Conservation (phyloP, 495 filamentous ascomycete species). For the Terfezia boudieri region DNA sequence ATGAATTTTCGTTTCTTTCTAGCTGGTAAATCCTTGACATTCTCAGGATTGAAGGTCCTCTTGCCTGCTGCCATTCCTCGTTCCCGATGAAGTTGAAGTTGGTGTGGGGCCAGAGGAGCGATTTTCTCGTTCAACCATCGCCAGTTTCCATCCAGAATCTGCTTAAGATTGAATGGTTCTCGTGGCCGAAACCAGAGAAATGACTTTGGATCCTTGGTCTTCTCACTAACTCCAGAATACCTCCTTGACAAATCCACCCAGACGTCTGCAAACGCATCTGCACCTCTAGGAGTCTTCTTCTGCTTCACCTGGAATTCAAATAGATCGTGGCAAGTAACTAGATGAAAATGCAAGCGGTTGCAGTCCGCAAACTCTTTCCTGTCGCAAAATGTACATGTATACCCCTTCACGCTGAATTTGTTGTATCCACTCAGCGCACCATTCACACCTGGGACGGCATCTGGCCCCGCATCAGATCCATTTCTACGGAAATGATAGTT, state of each 20-base stretch:
- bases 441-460: background rate
- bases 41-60: constrained; percentile 8
- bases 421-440: background rate
- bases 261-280: constrained; percentile 10
- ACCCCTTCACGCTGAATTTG: constrained; percentile 8
- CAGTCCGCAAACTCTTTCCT: constrained; percentile 10
- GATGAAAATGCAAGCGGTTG: constrained; percentile 13
- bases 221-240: constrained; percentile 11
- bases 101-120: background rate
- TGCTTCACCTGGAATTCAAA: constrained; percentile 13
- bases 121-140: constrained; percentile 17
- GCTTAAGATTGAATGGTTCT: constrained; percentile 6
- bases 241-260: constrained; percentile 15
- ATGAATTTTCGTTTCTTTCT: constrained; percentile 8
- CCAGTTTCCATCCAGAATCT: constrained; percentile 14
- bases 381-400: constrained; percentile 14
- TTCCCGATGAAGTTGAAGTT: constrained; percentile 5
- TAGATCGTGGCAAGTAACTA: constrained; percentile 12
- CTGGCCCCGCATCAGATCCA: background rate
- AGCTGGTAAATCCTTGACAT: constrained; percentile 7
- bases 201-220: constrained; percentile 15
- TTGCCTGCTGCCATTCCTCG: constrained; percentile 1
- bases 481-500: background rate
- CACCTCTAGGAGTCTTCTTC: constrained; percentile 2
- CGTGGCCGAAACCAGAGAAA: constrained; percentile 16